Base-by-base conservation (phyloP, 208 protist species). In the Leishmania lainsoni region DNA sequence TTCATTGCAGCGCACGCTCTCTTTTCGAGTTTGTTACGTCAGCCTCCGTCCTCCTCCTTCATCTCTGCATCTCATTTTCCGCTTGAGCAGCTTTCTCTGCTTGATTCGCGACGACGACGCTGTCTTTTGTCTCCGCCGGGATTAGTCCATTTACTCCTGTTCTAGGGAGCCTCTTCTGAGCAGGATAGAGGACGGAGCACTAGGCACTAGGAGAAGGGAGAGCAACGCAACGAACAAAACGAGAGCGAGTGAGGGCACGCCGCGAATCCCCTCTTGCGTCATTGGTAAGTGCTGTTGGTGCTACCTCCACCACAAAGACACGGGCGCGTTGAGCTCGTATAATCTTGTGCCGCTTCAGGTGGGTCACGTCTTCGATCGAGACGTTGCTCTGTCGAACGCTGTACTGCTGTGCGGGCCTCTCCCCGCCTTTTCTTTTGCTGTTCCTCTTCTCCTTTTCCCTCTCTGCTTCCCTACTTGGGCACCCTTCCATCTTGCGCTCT, bases 31-130 rank as follows among this genome's bases (percentile, higher is more conserved):
- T 20, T 52, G 22, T n/a, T n/a, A 5, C 3, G n/a, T n/a, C 3
- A 68, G 12, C 61, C 10, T 68, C 52, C 42, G 26, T 61, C 70
- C 20, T 29, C 16, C 66, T 5, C n/a, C 65, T 29, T 22, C 22
- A 5, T 48, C 22, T 78, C 71, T 83, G 58, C 52, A 51, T 76
- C 49, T 54, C n/a, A 22, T 51, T 29, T 69, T 39, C 61, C 16
- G 39, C 14, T n/a, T 39, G 32, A n/a, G 52, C 32, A 32, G 14
- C 32, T 26, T 4, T 66, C 35, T 58, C 22, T 52, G 49, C 52
- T 76, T n/a, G 6, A 66, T 76, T 76, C 35, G 9, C 70, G 39
- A 42, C 48, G 2, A n/a, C 35, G 39, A 4, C 16, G 66, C 22
- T n/a, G 66, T 39, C 66, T 71, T 71, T 20, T 14, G 10, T 71